A percentile compares a stretch with the other conserved stretches of the same genome.
Conservation (phyloP, 2,329 filamentous ascomycete genomes). For the Claviceps fusiformis region DNA sequence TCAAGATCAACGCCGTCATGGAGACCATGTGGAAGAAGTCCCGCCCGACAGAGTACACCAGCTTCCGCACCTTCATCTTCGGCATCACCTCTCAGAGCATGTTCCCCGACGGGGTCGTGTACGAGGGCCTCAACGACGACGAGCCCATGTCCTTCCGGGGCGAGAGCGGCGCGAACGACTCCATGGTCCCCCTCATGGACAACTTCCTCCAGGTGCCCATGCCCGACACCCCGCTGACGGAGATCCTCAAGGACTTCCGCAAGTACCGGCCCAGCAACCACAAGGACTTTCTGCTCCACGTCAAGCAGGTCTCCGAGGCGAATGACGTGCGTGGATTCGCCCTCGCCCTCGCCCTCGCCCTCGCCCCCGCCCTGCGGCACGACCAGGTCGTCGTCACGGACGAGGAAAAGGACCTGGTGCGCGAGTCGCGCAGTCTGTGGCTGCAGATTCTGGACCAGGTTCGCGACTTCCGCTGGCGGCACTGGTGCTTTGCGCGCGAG, state of each 20-base stretch:
- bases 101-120: conserved; percentile 86
- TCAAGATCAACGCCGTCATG: conserved; percentile 66
- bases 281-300: conserved; percentile 66
- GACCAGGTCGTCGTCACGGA: conserved; percentile 8
- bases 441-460: conserved; percentile 58
- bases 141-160: conserved; percentile 72
- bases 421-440: conserved; percentile 45
- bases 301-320: conserved; percentile 36
- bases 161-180: conserved; percentile 88
- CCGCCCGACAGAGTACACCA: conserved; percentile 70
- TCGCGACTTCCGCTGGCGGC: conserved; percentile 68
- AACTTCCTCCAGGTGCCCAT: conserved; percentile 76
- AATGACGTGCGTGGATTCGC: conserved; percentile 47
- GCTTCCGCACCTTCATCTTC: conserved; percentile 93
- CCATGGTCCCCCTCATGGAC: conserved; percentile 83
- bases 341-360: conserved; percentile 18
- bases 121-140: conserved; percentile 63
- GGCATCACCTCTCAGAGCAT: conserved; percentile 87
- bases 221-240: conserved; percentile 78
- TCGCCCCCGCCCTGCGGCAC: too few species aligned
- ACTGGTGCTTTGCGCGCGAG: conserved; percentile 76
- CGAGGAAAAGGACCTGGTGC: conserved; percentile 29
- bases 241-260: conserved; percentile 79
- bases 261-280: conserved; percentile 83
- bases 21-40: conserved; percentile 87